Evolutionary conservation across 768 basidiomycete species (phyloP).

Genomic region (Favolaschia claudopus): DNA sequence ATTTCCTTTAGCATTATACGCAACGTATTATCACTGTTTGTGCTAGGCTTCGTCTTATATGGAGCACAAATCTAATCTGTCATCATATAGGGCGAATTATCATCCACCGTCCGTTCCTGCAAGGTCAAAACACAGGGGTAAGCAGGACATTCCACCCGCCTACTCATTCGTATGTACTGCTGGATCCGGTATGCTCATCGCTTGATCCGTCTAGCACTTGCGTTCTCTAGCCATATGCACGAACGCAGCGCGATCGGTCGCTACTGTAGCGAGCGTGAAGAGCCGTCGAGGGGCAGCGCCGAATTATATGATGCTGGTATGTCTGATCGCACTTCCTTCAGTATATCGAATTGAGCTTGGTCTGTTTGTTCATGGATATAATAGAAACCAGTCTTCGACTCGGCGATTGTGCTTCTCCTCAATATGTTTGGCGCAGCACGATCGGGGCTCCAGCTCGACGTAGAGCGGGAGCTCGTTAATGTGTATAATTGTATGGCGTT

Average conservation of each 20-base stretch:
- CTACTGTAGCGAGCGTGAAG: constrained; percentile 61
- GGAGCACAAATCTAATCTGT: too few species aligned
- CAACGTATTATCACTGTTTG: constrained; percentile 16
- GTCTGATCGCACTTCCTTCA: too few species aligned
- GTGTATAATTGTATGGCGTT: constrained; percentile 46
- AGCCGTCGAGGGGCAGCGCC: constrained; percentile 32
- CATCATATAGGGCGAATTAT: too few species aligned
- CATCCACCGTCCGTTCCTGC: constrained; percentile 70
- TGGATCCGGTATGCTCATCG: neutral
- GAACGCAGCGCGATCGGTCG: constrained; percentile 66
- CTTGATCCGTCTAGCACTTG: neutral
- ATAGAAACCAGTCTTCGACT: constrained; percentile 44
- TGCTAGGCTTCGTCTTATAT: too few species aligned
- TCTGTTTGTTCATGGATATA: too few species aligned
- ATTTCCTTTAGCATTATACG: constrained; percentile 3
- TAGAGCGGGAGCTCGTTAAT: constrained; percentile 43
- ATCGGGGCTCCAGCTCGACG: constrained; percentile 36
- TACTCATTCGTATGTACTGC: constrained; percentile 1
- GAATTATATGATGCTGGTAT: constrained; percentile 18
- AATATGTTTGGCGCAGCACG: constrained; percentile 48
- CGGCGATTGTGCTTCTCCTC: constrained; percentile 53
- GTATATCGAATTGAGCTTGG: too few species aligned
- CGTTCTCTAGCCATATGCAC: constrained; percentile 70
- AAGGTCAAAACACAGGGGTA: constrained; percentile 50
- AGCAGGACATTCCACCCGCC: too few species aligned